Conservation (phyloP, 2,329 filamentous ascomycete genomes). For the Cladosporium sp. region DNA sequence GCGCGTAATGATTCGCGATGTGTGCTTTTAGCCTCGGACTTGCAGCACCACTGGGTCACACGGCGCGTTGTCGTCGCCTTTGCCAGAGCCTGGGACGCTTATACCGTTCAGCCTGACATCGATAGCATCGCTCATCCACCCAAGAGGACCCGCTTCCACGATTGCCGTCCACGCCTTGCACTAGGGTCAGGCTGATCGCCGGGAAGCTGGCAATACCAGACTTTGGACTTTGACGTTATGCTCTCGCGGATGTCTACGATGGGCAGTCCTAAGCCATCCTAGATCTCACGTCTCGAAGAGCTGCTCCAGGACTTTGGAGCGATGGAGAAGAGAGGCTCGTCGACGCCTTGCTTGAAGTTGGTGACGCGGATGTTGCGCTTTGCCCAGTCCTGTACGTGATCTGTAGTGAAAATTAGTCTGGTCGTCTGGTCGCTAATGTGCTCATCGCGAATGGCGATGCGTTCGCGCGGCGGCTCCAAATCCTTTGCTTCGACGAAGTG, state of each 20-base stretch:
- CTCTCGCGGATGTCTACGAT: not conserved
- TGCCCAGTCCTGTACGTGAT: not conserved
- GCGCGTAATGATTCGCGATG: not conserved
- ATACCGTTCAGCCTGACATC: not conserved
- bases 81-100: not conserved
- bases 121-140: not conserved
- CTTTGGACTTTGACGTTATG: not conserved
- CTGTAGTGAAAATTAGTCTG: not conserved
- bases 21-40: not conserved
- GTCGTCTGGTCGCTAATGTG: not conserved
- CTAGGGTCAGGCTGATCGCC: not conserved
- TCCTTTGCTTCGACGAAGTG: no score
- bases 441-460: not conserved
- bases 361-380: not conserved
- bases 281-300: not conserved
- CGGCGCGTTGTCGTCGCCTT: not conserved
- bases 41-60: not conserved
- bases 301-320: not conserved
- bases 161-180: not conserved
- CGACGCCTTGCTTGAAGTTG: not conserved
- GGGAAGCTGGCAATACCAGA: not conserved
- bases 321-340: not conserved
- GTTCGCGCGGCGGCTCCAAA: not conserved
- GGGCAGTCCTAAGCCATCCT: not conserved
- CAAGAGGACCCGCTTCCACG: not conserved